Evolutionary conservation across 106 monocot species (phyloP), one percentile per base, ranked within the genome.

Genomic region (Phalaenopsis equestris): DNA sequence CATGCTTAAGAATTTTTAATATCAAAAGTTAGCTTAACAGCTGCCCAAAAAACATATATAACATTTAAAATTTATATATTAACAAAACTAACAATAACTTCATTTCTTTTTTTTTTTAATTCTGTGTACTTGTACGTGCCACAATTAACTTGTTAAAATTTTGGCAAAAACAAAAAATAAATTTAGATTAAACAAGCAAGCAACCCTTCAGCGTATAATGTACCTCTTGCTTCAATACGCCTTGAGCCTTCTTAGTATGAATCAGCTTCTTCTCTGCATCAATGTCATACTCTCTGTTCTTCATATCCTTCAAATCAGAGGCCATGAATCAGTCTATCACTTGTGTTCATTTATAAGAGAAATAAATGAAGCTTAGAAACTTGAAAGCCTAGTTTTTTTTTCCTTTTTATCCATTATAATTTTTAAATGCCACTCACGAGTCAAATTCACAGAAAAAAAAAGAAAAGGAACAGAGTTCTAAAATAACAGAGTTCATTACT

Each of bases 171-270:
- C 30, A 30, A 30, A 30, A 30, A 30, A 30, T 0, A 30, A 30
- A 30, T 30, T 30, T 30, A 30, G 30, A 30, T 30, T 30, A 30
- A 30, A 30, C 30, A 30, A 30, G 30, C 30, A 45, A 45, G 1
- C 43, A 45, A 6, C 43, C 0, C 43, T 45, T 45, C 43, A 45
- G 43, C 1, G 43, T 6, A 3, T 1, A 4, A 45, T 45, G n/a
- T 85, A 94, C 96, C 94, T 98, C 97, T 85, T 85, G 80, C 56
- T 88, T 89, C 84, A 94, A 84, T 73, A 80, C 82, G 48, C 77
- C 88, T 81, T 91, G 80, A 56, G 77, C 83, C 47, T 85, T 79
- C 47, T 85, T 79, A 61, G 86, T 67, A 12, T 74, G 55, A 19
- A 75, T 68, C 76, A 73, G 76, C 78, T 81, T 85, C 86, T 77